A percentile compares a stretch with the other conserved stretches of the same genome.
Evolutionary conservation across 2,329 filamentous ascomycete genomes (phyloP).

Genomic region (Penicillium sp.): DNA sequence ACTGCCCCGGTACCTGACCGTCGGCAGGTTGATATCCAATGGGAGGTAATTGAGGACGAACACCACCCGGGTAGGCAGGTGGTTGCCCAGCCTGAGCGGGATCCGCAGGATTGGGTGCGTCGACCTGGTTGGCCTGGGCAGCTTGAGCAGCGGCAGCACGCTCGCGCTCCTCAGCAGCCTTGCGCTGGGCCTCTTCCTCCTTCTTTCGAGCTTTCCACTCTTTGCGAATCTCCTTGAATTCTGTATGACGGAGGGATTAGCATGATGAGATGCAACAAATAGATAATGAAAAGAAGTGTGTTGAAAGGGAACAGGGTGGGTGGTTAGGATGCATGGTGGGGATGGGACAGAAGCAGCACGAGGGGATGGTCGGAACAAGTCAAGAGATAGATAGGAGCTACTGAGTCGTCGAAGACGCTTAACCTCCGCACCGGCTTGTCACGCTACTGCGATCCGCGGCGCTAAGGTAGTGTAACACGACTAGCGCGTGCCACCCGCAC

Average conservation of each 20-base stretch:
- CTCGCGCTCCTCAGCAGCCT: conserved; percentile 76
- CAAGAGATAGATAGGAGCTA: conserved; percentile 20
- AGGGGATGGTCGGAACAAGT: conserved; percentile 15
- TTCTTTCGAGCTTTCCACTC: conserved; percentile 99
- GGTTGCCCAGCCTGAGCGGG: conserved; percentile 38
- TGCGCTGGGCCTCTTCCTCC: conserved; percentile 85
- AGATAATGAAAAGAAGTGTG: too few species aligned
- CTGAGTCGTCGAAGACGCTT: too few species aligned
- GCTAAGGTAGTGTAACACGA: conserved; percentile 43
- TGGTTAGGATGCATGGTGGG: too few species aligned
- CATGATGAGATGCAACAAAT: too few species aligned
- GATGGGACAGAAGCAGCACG: too few species aligned
- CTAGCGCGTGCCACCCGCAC: conserved; percentile 36
- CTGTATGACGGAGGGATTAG: too few species aligned
- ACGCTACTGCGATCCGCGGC: conserved; percentile 48
- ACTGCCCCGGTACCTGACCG: conserved; percentile 51
- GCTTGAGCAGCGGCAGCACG: conserved; percentile 56
- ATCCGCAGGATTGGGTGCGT: conserved; percentile 45
- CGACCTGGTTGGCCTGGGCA: conserved; percentile 32
- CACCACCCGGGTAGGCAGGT: conserved; percentile 41
- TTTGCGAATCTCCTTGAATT: conserved; percentile 98
- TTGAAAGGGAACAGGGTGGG: too few species aligned
- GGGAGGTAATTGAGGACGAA: conserved; percentile 61
- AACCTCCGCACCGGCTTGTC: conserved; percentile 40
- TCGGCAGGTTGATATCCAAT: conserved; percentile 61